Percentiles rank a stretch among this genome's conserved stretches.
These are phyloP conservation scores for Candida maris DNA, from an alignment of 805 yeast genomes.

Conservation along the genomic window DNA sequence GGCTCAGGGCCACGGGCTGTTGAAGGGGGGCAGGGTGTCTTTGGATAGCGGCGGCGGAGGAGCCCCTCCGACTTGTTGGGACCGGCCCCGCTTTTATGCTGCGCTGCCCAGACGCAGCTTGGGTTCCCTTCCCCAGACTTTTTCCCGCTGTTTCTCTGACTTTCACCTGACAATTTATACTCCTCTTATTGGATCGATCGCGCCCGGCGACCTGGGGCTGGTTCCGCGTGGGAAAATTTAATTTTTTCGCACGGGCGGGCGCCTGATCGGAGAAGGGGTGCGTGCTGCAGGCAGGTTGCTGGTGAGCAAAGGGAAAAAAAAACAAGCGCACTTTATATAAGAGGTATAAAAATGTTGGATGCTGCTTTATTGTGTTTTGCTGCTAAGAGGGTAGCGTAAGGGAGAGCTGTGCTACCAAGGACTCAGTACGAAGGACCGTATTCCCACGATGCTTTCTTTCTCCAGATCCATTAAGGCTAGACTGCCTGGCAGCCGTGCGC, in stretches of 20 bases:
- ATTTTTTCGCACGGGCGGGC: conserved; percentile 7
- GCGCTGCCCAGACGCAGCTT: no score
- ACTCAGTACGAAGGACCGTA: no score
- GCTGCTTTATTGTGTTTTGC: no score
- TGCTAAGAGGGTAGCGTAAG: no score
- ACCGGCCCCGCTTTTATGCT: no score
- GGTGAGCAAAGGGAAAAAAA: background rate
- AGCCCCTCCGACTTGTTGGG: no score
- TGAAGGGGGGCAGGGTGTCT: no score
- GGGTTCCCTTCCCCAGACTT: conserved; percentile 1
- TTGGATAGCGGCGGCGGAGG: no score
- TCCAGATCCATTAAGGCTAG: conserved; percentile 25
- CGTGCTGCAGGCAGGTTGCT: conserved; percentile 3
- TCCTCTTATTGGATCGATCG: conserved; percentile 13
- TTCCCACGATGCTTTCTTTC: conserved; percentile 28
- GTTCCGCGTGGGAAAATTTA: conserved; percentile 3
- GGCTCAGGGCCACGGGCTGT: no score
- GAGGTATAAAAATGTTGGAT: conserved; percentile 1
- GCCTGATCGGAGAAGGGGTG: background rate
- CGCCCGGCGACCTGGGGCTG: conserved; percentile 5
- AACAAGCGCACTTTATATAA: background rate
- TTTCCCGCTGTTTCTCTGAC: background rate
- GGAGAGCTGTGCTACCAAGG: no score
- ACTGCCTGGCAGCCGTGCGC: conserved; percentile 38
- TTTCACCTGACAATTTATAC: conserved; percentile 13